Evolutionary conservation across 768 basidiomycete species (phyloP), one percentile per base, ranked within the genome.

Genomic region (Neoboletus magnificus): DNA sequence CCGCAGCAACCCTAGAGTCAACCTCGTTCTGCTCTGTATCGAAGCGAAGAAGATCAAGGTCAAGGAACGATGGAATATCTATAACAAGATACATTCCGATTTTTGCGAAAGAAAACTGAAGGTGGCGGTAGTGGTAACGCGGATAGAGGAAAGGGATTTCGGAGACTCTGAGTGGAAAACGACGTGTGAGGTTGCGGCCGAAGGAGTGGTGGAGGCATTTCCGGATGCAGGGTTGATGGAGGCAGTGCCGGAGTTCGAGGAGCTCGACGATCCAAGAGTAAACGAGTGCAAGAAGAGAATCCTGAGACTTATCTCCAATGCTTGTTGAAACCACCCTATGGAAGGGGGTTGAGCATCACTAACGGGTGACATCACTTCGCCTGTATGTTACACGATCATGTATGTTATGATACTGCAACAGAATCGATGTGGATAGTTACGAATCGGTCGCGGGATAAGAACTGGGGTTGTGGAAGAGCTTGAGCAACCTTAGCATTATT

Each of bases 21-120:
- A 55, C 39, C 56, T 67, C 46, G 62, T 69, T 41, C 40, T 67
- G 35, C 36, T 69, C 10, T 67, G 66, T 23, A 37, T 67, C 29
- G 62, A 63, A 5, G 54, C 54, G 27, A 60, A 39, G 51, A 67
- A 67, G 41, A 67, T 59, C 37, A 52, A 29, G 15, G 47, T 42
- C 23, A n/a, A 13, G 4, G 48, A 40, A 10, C 57, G 59, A 32
- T 67, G 66, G 66, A 64, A 55, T 50, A 58, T 55, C 25, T 67
- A 64, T 27, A 43, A 58, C 53, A 55, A 58, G 55, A 54, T 66
- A 41, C 53, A 48, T 29, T 48, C 35, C 1, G 44, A 63, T 32
- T 67, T 69, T 30, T 57, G 59, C 45, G 10, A 52, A 12, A 40
- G 8, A 48, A 52, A 33, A 7, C 1, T 51, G 22, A 55, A 46